Evolutionary conservation across 768 basidiomycete species (phyloP).

Genomic region (Suillus paluster): DNA sequence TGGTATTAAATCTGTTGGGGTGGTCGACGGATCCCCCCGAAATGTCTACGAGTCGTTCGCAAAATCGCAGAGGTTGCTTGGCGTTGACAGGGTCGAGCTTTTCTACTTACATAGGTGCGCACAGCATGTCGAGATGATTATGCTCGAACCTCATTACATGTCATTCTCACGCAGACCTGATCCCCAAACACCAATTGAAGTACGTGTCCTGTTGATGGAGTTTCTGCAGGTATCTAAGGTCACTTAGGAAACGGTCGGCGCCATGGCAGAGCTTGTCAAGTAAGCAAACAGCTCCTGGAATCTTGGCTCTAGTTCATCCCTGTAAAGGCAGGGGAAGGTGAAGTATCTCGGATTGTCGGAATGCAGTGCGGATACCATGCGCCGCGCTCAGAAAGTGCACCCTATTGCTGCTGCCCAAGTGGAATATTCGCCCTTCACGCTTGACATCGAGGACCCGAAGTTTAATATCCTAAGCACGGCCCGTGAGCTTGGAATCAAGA

Average conservation of each 20-base stretch:
- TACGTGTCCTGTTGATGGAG: conserved; percentile 18
- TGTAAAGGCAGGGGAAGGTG: conserved; percentile 48
- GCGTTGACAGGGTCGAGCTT: conserved; percentile 48
- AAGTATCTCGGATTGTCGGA: conserved; percentile 60
- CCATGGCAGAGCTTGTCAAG: conserved; percentile 58
- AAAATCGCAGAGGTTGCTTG: conserved; percentile 45
- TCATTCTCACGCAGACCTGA: conserved; percentile 39
- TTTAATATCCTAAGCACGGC: conserved; percentile 47
- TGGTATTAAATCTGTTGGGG: conserved; percentile 29
- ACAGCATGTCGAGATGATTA: background rate
- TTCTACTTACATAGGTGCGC: conserved; percentile 49
- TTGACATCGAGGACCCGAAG: conserved; percentile 50
- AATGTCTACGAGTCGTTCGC: conserved; percentile 44
- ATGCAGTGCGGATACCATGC: conserved; percentile 47
- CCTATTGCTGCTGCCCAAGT: conserved; percentile 55
- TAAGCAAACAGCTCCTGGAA: conserved; percentile 22
- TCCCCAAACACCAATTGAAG: conserved; percentile 49
- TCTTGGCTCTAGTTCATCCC: conserved; percentile 19
- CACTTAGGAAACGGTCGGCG: conserved; percentile 45
- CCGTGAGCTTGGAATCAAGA: conserved; percentile 52
- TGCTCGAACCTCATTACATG: background rate
- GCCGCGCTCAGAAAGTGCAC: conserved; percentile 54
- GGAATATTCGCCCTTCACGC: conserved; percentile 54
- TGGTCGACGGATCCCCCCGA: conserved; percentile 44
- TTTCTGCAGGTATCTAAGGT: background rate